Conservation (phyloP, 139 green algal genomes). For the Pseudopediastrum boryanum region DNA sequence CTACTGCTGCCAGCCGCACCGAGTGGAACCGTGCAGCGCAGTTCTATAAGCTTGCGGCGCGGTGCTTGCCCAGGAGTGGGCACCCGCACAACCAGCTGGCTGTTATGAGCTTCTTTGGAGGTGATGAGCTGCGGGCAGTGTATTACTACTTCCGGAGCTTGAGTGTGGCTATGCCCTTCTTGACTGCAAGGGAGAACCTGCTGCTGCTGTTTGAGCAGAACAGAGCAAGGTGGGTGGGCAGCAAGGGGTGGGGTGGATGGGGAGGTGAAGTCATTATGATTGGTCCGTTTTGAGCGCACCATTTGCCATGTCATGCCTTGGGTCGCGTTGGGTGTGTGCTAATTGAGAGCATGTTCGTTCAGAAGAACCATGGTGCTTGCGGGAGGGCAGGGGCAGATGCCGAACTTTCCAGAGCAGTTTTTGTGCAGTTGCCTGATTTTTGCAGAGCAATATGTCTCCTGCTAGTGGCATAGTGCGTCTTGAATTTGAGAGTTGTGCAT, state of each 20-base stretch:
- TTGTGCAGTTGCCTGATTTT: no score
- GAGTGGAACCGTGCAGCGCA: slow-evolving; percentile 7
- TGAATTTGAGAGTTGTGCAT: no score
- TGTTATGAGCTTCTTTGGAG: slow-evolving; percentile 68
- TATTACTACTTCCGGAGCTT: slow-evolving; percentile 68
- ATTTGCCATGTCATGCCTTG: no score
- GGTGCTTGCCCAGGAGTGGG: slow-evolving; percentile 57
- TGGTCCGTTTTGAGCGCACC: no score
- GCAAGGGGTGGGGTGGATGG: not conserved
- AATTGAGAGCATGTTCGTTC: no score
- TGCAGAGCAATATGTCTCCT: no score
- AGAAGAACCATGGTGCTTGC: no score
- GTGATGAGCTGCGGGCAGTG: slow-evolving; percentile 66
- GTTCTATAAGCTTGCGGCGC: slow-evolving; percentile 58
- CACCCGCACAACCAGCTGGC: slow-evolving; percentile 87
- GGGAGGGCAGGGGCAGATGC: no score
- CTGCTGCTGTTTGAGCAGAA: slow-evolving; percentile 75
- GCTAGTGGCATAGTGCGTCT: no score
- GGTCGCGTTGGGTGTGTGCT: no score
- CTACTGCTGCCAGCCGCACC: not conserved
- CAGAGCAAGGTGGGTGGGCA: slow-evolving; percentile 35
- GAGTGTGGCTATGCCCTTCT: slow-evolving; percentile 61
- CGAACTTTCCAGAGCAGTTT: no score
- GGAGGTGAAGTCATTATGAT: not conserved
- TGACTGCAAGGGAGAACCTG: slow-evolving; percentile 76